Evolutionary conservation across 2,329 filamentous ascomycete species (phyloP).

Genomic region (Aspergillus brasiliensis): DNA sequence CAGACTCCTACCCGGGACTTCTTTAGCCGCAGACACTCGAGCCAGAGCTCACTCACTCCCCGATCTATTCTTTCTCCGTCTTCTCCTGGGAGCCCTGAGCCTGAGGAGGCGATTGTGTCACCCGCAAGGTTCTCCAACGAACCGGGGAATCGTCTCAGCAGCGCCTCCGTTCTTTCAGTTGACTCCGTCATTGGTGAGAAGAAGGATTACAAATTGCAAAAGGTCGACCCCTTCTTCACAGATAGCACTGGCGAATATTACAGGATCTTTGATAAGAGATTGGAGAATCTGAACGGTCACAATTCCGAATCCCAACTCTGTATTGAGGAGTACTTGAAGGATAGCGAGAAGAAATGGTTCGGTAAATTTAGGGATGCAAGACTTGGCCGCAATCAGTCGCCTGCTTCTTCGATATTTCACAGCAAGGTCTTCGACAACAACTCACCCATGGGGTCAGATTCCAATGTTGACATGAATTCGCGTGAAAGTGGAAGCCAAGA

Average conservation of each 20-base stretch:
- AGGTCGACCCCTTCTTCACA: constrained; percentile 68
- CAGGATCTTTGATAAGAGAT: constrained; percentile 58
- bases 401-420: constrained; percentile 36
- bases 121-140: constrained; percentile 28
- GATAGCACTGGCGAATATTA: constrained; percentile 66
- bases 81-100: constrained; percentile 33
- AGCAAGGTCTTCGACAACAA: constrained; percentile 34
- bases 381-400: constrained; percentile 54
- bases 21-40: constrained; percentile 28
- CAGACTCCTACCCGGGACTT: constrained; percentile 20
- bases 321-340: constrained; percentile 66
- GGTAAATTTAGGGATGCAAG: constrained; percentile 60
- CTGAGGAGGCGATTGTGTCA: constrained; percentile 36
- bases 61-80: constrained; percentile 27
- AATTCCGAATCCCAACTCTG: constrained; percentile 63
- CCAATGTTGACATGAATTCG: constrained; percentile 40
- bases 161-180: constrained; percentile 55
- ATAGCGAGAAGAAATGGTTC: constrained; percentile 70
- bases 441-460: constrained; percentile 45
- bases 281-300: constrained; percentile 57
- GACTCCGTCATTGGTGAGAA: constrained; percentile 62
- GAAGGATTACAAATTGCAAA: constrained; percentile 64
- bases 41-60: constrained; percentile 26
- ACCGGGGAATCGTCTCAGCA: constrained; percentile 39
- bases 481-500: constrained; percentile 39